Percentiles rank a stretch among this genome's conserved stretches.
Evolutionary conservation across 306 rosid species (phyloP).

Genomic region (Quercus cerris): DNA sequence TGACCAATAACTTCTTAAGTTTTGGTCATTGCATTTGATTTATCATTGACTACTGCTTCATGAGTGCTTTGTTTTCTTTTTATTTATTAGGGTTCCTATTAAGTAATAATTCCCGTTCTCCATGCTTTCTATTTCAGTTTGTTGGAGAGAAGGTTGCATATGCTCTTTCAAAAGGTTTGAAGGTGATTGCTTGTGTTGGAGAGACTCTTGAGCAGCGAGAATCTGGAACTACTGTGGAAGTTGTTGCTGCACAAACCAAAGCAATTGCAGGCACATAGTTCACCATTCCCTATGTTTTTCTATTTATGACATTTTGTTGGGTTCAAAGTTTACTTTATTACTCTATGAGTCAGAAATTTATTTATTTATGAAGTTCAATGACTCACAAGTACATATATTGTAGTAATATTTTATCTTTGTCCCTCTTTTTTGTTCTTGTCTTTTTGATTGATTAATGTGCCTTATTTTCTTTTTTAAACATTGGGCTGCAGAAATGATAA

Average conservation of each 20-base stretch:
- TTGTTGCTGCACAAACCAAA: constrained; percentile 85
- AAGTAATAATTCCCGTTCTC: neutral
- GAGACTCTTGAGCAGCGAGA: constrained; percentile 91
- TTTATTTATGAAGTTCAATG: neutral
- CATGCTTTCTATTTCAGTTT: constrained; percentile 43
- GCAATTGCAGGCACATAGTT: constrained; percentile 65
- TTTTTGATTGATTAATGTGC: neutral
- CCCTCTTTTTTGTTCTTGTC: neutral
- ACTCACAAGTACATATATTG: neutral
- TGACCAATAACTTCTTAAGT: neutral
- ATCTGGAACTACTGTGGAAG: constrained; percentile 55
- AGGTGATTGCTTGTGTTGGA: constrained; percentile 88
- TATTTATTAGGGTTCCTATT: neutral
- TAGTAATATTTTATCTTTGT: neutral
- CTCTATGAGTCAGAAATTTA: neutral
- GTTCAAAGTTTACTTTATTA: neutral
- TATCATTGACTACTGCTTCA: neutral
- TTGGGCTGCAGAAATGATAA: neutral
- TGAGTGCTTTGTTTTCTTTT: neutral
- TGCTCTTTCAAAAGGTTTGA: constrained; percentile 74
- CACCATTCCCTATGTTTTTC: neutral
- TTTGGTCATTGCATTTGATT: neutral
- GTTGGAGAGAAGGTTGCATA: constrained; percentile 84
- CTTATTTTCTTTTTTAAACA: neutral
- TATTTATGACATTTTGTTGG: neutral